Evolutionary conservation across 164 flowering plant species (phyloP).

Genomic region (Vitis rotundifolia): DNA sequence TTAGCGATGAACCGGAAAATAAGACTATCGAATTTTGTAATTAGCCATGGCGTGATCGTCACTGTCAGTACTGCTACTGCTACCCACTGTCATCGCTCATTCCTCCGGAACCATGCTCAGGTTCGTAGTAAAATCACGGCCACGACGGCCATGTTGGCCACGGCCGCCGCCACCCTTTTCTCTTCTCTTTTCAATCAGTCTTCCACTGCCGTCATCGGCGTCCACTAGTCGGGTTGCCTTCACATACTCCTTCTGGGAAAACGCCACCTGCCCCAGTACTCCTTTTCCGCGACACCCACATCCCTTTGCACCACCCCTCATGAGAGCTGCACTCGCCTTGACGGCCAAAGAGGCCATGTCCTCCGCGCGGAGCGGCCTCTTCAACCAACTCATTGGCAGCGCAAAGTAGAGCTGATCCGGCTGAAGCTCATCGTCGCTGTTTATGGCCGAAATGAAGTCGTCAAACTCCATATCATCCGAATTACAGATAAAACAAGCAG

Average conservation of each 20-base stretch:
- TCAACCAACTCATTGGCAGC: slow-evolving; percentile 41
- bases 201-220: slow-evolving; percentile 3
- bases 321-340: slow-evolving; percentile 42
- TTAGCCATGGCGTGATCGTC: too few relatives aligned
- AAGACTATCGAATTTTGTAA: too few relatives aligned
- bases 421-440: slow-evolving; percentile 50
- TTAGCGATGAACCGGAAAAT: too few relatives aligned
- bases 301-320: slow-evolving; percentile 4
- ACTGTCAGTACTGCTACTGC: too few relatives aligned
- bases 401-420: slow-evolving; percentile 60
- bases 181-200: slow-evolving; percentile 8
- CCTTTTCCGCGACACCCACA: not conserved
- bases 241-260: not conserved
- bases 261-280: not conserved
- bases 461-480: slow-evolving; percentile 74
- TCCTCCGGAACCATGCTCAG: slow-evolving; percentile 27
- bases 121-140: slow-evolving; percentile 10
- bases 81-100: too few relatives aligned
- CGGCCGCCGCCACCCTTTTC: too few relatives aligned
- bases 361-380: slow-evolving; percentile 39
- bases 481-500: slow-evolving; percentile 52
- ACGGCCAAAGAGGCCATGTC: slow-evolving; percentile 73
- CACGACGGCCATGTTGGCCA: too few relatives aligned
- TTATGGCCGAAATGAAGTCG: slow-evolving; percentile 40
- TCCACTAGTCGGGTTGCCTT: not conserved